Evolutionary conservation across 1,284 basidiomycete species (phyloP).

Genomic region (Ustilago nuda): DNA sequence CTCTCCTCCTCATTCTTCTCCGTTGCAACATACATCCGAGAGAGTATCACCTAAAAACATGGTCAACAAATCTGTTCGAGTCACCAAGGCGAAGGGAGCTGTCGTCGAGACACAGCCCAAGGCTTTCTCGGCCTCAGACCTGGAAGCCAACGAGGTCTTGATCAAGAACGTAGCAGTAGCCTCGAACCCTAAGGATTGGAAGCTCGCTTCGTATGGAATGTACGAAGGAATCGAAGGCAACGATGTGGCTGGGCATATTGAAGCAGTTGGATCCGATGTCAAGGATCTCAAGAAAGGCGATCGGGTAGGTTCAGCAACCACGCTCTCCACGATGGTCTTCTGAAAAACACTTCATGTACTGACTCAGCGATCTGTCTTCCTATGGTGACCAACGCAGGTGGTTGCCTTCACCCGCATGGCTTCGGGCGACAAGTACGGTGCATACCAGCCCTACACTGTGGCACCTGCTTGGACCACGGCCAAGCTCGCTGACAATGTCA

Average conservation of each 20-base stretch:
- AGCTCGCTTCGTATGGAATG: slow-evolving; percentile 35
- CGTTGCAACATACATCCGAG: neutral
- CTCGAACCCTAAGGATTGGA: slow-evolving; percentile 69
- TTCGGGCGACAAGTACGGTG: slow-evolving; percentile 59
- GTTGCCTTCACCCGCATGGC: slow-evolving; percentile 63
- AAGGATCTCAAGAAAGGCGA: slow-evolving; percentile 61
- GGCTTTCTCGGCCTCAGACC: slow-evolving; percentile 20
- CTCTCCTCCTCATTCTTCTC: no score
- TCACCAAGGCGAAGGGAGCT: slow-evolving; percentile 35
- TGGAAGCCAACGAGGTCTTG: slow-evolving; percentile 61
- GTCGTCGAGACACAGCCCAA: slow-evolving; percentile 26
- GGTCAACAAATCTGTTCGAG: slow-evolving; percentile 39
- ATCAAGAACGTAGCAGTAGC: slow-evolving; percentile 68
- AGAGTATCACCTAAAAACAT: slow-evolving; percentile 1
- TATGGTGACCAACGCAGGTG: slow-evolving; percentile 2
- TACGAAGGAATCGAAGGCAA: slow-evolving; percentile 62
- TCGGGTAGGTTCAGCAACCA: slow-evolving; percentile 31
- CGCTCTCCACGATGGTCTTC: neutral
- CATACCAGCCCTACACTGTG: slow-evolving; percentile 61
- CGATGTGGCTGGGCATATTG: slow-evolving; percentile 63
- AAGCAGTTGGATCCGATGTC: slow-evolving; percentile 42
- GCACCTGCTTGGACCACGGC: slow-evolving; percentile 59
- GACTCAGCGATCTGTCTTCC: neutral
- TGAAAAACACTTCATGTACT: neutral
- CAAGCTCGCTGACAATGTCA: slow-evolving; percentile 43